Evolutionary conservation across 768 basidiomycete species (phyloP).

Genomic region (Candolleomyces aberdarensis): DNA sequence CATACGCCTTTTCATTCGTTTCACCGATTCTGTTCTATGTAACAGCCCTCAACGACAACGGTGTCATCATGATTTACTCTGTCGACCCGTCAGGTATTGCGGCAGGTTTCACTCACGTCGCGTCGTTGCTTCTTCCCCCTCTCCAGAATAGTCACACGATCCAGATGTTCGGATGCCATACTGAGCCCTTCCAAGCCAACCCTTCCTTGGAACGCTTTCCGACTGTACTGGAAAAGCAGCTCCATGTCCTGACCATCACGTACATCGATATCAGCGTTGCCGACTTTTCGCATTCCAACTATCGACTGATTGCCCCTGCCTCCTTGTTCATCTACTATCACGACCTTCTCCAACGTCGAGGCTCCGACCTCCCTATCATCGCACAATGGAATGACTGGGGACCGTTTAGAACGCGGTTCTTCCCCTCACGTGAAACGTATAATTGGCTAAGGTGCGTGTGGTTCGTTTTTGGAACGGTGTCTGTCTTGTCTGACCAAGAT

Average conservation of each 20-base stretch:
- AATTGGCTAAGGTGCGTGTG: conserved; percentile 10
- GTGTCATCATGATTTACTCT: conserved; percentile 41
- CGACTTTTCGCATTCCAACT: conserved; percentile 5
- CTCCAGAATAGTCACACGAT: not conserved
- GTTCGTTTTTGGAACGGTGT: not conserved
- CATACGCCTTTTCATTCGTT: conserved; percentile 48
- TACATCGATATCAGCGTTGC: conserved; percentile 1
- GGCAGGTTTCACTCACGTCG: conserved; percentile 6
- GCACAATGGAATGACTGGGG: conserved; percentile 13
- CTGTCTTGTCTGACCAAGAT: not conserved
- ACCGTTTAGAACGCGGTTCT: conserved; percentile 4
- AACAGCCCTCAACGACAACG: conserved; percentile 28
- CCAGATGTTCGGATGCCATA: not conserved
- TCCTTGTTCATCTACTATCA: conserved; percentile 8
- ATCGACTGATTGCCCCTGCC: not conserved
- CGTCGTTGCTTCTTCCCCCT: not conserved
- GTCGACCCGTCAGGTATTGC: conserved; percentile 22
- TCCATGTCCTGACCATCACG: conserved; percentile 1
- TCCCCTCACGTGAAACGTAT: not conserved
- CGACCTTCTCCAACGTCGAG: conserved; percentile 1
- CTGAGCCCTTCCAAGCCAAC: not conserved
- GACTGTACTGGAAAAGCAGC: not conserved
- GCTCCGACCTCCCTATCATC: not conserved
- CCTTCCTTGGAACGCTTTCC: not conserved
- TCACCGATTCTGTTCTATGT: conserved; percentile 40